These are phyloP conservation scores for Diphasiastrum complanatum DNA, from an alignment of 83 land plant genomes.

Conservation along the genomic window DNA sequence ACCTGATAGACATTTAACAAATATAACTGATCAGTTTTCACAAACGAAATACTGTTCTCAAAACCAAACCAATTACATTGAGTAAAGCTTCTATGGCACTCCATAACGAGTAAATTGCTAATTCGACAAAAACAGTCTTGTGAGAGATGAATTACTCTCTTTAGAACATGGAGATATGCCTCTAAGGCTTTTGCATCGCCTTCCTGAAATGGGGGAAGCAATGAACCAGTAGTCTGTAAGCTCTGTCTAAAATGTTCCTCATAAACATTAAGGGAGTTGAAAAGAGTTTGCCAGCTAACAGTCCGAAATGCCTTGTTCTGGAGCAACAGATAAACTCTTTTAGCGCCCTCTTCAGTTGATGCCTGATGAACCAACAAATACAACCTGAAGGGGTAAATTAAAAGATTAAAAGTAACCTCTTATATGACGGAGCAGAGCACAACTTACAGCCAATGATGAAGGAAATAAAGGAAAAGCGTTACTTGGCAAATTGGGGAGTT, in stretches of 20 bases:
- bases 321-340: conserved; percentile 3
- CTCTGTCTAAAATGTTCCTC: conserved; percentile 9
- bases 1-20: conserved; percentile 39
- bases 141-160: conserved; percentile 47
- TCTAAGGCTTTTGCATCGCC: conserved; percentile 95
- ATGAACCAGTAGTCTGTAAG: conserved; percentile 47
- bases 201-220: conserved; percentile 75
- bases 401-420: too few relatives aligned
- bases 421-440: too few relatives aligned
- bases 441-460: too few relatives aligned
- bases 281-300: conserved; percentile 9
- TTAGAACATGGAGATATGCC: conserved; percentile 81
- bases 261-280: conserved; percentile 12
- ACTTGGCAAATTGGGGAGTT: too few relatives aligned
- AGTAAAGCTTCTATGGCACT: too few relatives aligned
- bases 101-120: too few relatives aligned
- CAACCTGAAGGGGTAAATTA: too few relatives aligned
- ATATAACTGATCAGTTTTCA: not conserved
- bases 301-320: conserved; percentile 5
- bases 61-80: conserved; percentile 11
- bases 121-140: not conserved
- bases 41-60: conserved; percentile 3
- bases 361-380: too few relatives aligned
- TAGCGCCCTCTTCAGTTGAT: conserved; percentile 1
- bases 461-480: too few relatives aligned